Evolutionary conservation across 2,329 filamentous ascomycete genomes (phyloP), one percentile per base, ranked within the genome.

Genomic region (Myotisia sp.): DNA sequence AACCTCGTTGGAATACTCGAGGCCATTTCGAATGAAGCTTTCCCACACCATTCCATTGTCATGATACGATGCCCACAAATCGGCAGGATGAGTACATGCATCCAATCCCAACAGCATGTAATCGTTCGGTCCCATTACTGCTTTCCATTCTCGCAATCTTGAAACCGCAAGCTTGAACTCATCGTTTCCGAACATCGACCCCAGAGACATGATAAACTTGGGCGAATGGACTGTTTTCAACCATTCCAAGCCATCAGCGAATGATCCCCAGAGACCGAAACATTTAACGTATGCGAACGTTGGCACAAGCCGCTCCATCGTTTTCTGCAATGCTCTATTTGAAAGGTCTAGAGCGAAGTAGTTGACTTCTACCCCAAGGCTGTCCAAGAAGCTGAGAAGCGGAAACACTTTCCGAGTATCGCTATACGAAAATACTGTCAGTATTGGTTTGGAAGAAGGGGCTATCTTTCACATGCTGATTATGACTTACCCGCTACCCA

Each of bases 341-440:
- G 33, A 35, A 24, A 35, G 33, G 14, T 35, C 33, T 14, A 35
- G 33, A 21, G 24, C 33, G n/a, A 29, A 28, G 12, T 35, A 35
- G 16, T 22, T 26, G 5, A 35, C 33, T n/a, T 14, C 16, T n/a
- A 24, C 18, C 7, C 18, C 10, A 3, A 22, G 17, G n/a, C 10
- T 10, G 4, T 35, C 33, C n/a, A 35, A 26, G 21, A 20, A 12
- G 4, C 4, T 21, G n/a, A 35, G 18, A 2, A 35, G 24, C 24
- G 33, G 33, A n/a, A 28, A 18, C 5, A 35, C 20, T 24, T 35
- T 35, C 8, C 26, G 24, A 6, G 26, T 29, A 14, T 35, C 33
- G 12, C 33, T 29, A 12, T 10, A 16, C 13, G 12, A 22, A 35
- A 10, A n/a, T 24, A 26, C 21, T 6, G 22, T 34, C n/a, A 34